These are phyloP conservation scores for Mycosphaerella arachidis DNA, from an alignment of 2,329 filamentous ascomycete species.

Conservation along the genomic window DNA sequence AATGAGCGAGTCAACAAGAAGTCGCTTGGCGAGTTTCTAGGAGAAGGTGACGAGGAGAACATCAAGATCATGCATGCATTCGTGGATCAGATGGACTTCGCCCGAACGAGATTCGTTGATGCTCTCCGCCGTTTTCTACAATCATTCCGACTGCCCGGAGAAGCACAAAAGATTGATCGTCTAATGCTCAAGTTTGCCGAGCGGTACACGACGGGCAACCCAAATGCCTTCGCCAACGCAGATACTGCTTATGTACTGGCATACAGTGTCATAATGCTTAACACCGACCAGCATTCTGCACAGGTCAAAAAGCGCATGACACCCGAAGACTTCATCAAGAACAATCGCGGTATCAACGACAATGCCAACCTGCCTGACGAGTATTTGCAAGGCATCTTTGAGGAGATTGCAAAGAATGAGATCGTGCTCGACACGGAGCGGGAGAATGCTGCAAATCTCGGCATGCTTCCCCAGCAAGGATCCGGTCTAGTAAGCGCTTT, in stretches of 20 bases:
- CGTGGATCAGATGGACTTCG: constrained; percentile 91
- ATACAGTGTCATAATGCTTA: constrained; percentile 95
- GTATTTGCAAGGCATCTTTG: constrained; percentile 82
- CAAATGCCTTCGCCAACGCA: constrained; percentile 94
- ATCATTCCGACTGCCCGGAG: constrained; percentile 88
- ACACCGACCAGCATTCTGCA: constrained; percentile 88
- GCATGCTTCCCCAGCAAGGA: constrained; percentile 53
- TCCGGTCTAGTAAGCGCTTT: constrained; percentile 56
- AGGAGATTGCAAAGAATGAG: constrained; percentile 86
- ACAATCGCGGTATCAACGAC: constrained; percentile 97
- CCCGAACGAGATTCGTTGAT: constrained; percentile 86
- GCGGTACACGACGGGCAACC: constrained; percentile 89
- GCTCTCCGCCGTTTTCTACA: constrained; percentile 87
- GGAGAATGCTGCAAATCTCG: constrained; percentile 78
- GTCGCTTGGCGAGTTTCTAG: constrained; percentile 87
- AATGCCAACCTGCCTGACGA: constrained; percentile 89
- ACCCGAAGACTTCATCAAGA: constrained; percentile 97
- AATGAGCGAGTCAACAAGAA: constrained; percentile 88
- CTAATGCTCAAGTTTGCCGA: constrained; percentile 99
- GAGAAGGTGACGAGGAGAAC: constrained; percentile 87
- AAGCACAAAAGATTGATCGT: constrained; percentile 97
- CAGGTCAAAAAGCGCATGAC: constrained; percentile 89
- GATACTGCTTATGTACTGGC: constrained; percentile 95
- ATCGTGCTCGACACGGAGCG: constrained; percentile 93
- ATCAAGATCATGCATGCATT: constrained; percentile 98